phyloP scores from a whole-genome alignment of 2,329 filamentous ascomycete genomes.

The Penicillium expansum region DNA sequence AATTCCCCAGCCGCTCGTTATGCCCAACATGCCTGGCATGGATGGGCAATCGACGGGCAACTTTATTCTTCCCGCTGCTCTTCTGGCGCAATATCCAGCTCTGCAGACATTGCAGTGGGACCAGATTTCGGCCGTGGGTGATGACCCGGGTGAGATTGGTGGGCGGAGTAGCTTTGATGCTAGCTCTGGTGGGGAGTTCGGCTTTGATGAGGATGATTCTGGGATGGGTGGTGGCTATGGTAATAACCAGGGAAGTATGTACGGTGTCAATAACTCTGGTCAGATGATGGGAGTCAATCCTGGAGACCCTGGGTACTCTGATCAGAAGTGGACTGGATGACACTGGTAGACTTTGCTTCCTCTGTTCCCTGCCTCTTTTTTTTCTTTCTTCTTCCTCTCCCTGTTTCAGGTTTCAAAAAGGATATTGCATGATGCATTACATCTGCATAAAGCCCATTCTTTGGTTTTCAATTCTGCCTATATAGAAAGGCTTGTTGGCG shows the following conservation, averaged over 20 bases:
- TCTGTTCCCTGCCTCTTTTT: background rate
- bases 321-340: conserved; percentile 31
- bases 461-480: background rate
- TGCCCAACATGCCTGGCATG: conserved; percentile 62
- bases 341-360: background rate
- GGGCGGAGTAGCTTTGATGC: conserved; percentile 56
- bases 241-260: conserved; percentile 33
- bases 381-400: background rate
- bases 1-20: conserved; percentile 56
- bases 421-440: conserved; percentile 2
- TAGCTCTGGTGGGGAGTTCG: conserved; percentile 45
- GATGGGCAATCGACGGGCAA: conserved; percentile 57
- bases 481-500: conserved; percentile 25
- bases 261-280: conserved; percentile 25
- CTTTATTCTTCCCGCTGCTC: conserved; percentile 76
- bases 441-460: conserved; percentile 4
- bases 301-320: conserved; percentile 27
- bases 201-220: conserved; percentile 45
- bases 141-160: conserved; percentile 60
- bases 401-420: conserved; percentile 1
- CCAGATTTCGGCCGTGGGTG: conserved; percentile 61
- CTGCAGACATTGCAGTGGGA: conserved; percentile 91
- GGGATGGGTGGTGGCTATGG: conserved; percentile 37
- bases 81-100: conserved; percentile 89
- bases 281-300: conserved; percentile 32